Percentiles rank a stretch among this genome's conserved stretches.
Evolutionary conservation across 129 eudicot genomes (phyloP).

Genomic region (Flaveria linearis): DNA sequence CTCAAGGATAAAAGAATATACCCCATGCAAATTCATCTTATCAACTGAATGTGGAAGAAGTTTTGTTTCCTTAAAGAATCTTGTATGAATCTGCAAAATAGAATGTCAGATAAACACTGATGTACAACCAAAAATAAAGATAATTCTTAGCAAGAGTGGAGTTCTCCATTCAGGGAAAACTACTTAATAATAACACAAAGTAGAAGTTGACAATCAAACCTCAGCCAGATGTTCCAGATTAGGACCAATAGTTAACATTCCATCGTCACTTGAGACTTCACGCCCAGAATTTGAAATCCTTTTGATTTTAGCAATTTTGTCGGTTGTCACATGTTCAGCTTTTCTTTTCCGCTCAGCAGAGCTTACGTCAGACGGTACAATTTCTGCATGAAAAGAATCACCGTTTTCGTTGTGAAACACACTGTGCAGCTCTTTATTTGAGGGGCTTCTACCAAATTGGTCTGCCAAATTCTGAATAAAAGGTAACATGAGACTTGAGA

Average conservation of each 20-base stretch:
- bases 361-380: conserved; percentile 27
- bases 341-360: conserved; percentile 53
- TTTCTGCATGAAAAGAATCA: conserved; percentile 27
- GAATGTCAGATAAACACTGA: conserved; percentile 23
- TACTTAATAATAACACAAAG: not conserved
- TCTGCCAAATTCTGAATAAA: conserved; percentile 46
- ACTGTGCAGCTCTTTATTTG: conserved; percentile 29
- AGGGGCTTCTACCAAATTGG: conserved; percentile 45
- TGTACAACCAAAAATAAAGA: not conserved
- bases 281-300: conserved; percentile 42
- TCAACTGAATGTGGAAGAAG: conserved; percentile 49
- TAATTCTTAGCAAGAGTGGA: conserved; percentile 2
- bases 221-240: conserved; percentile 44
- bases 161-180: not conserved
- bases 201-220: conserved; percentile 44
- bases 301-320: conserved; percentile 35
- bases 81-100: conserved; percentile 61
- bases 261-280: conserved; percentile 32
- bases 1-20: conserved; percentile 30
- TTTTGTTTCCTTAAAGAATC: conserved; percentile 43
- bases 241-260: conserved; percentile 29
- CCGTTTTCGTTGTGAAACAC: conserved; percentile 5
- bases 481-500: conserved; percentile 25
- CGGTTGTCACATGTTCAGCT: conserved; percentile 30
- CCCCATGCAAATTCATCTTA: conserved; percentile 51